Evolutionary conservation across 257 asterid genomes (phyloP).

Genomic region (Salvia rosmarinus): DNA sequence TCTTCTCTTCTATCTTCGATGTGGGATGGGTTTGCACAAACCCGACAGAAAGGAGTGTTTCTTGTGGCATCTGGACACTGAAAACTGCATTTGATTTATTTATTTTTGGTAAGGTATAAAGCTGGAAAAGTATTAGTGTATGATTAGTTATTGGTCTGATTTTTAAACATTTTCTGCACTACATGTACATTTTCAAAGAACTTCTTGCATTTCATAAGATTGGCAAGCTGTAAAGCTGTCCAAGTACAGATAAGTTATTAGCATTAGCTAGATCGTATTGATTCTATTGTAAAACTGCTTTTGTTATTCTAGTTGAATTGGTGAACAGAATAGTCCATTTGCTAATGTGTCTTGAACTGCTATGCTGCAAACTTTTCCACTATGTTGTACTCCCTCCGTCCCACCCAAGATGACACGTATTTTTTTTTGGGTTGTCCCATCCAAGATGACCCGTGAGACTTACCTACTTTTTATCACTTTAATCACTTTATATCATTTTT

Average conservation of each 20-base stretch:
- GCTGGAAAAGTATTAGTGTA: constrained; percentile 18
- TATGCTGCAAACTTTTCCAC: constrained; percentile 2
- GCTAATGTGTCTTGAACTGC: constrained; percentile 20
- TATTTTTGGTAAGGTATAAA: constrained; percentile 16
- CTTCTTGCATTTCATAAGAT: constrained; percentile 11
- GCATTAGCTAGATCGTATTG: constrained; percentile 20
- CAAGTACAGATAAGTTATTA: constrained; percentile 11
- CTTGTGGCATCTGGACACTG: constrained; percentile 11
- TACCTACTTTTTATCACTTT: no score
- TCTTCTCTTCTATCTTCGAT: no score
- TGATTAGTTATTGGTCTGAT: constrained; percentile 27
- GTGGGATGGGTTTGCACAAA: no score
- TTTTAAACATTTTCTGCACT: constrained; percentile 1
- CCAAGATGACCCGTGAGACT: no score
- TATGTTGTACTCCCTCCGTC: not conserved
- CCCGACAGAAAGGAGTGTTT: no score
- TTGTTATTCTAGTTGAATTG: not conserved
- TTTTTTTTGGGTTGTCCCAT: no score
- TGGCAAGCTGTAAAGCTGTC: constrained; percentile 18
- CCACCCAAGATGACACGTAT: no score
- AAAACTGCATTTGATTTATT: constrained; percentile 11
- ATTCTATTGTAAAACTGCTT: not conserved
- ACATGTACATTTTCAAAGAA: not conserved
- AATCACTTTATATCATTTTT: no score
- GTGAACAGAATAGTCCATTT: constrained; percentile 21